Percentiles rank a stretch among this genome's conserved stretches.
phyloP scores from a whole-genome alignment of 352 stramenopile genomes.

The Thraustochytrium sp. region DNA sequence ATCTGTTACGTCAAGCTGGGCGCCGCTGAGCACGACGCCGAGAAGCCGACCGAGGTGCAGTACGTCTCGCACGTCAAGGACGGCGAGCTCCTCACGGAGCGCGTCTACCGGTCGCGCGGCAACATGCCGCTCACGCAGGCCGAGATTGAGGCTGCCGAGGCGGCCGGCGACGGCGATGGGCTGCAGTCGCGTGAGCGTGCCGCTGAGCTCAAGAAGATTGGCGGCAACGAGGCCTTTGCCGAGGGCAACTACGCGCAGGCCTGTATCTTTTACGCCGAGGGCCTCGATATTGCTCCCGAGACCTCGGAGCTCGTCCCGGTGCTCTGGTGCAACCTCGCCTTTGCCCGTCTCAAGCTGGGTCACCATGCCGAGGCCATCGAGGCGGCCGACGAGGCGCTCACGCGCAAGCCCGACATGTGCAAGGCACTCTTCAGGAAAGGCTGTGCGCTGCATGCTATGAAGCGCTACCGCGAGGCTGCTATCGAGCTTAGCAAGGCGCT shows the following conservation, averaged over 20 bases:
- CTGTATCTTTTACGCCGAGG: constrained; percentile 64
- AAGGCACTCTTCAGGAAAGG: constrained; percentile 65
- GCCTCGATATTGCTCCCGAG: constrained; percentile 49
- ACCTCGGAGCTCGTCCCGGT: constrained; percentile 50
- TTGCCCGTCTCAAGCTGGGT: constrained; percentile 65
- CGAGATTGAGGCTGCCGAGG: constrained; percentile 58
- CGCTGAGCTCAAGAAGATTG: constrained; percentile 59
- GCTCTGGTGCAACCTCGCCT: constrained; percentile 60
- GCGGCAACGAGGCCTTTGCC: constrained; percentile 65
- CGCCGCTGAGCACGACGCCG: constrained; percentile 56
- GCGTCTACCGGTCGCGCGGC: constrained; percentile 45
- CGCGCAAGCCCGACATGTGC: constrained; percentile 59
- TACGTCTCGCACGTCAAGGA: constrained; percentile 62
- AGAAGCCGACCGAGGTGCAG: constrained; percentile 61
- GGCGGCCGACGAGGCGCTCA: constrained; percentile 55
- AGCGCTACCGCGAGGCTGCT: constrained; percentile 59
- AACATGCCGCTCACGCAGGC: constrained; percentile 52
- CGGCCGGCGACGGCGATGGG: background rate
- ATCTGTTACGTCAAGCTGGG: constrained; percentile 60
- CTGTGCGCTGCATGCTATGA: constrained; percentile 63
- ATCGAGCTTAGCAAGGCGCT: constrained; percentile 56
- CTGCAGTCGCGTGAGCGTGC: constrained; percentile 34
- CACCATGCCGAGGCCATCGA: constrained; percentile 64
- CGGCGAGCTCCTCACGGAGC: constrained; percentile 59
- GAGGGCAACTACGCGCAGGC: constrained; percentile 67